phyloP scores from a whole-genome alignment of 2,329 filamentous ascomycete genomes.

The Exophiala aquamarina region DNA sequence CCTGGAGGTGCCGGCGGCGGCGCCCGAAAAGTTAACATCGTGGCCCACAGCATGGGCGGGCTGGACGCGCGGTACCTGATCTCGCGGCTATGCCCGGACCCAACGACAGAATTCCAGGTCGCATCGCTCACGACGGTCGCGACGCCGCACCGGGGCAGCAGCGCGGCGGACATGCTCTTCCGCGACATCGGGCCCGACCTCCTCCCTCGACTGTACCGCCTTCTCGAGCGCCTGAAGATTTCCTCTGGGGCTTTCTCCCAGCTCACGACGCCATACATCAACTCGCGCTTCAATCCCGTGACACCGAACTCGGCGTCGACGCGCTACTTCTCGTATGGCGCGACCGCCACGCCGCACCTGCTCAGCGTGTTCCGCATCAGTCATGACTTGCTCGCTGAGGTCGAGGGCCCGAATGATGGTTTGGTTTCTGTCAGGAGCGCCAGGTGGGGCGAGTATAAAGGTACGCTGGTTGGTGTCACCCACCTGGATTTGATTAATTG shows the following conservation, averaged over 20 bases:
- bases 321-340: constrained; percentile 64
- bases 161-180: constrained; percentile 63
- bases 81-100: constrained; percentile 50
- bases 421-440: constrained; percentile 61
- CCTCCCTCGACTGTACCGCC: constrained; percentile 56
- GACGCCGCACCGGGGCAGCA: constrained; percentile 57
- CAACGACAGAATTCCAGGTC: constrained; percentile 67
- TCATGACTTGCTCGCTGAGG: constrained; percentile 52
- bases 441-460: constrained; percentile 62
- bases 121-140: constrained; percentile 66
- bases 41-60: constrained; percentile 61
- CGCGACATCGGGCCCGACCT: constrained; percentile 55
- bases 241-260: constrained; percentile 63
- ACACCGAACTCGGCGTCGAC: constrained; percentile 57
- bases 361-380: constrained; percentile 59
- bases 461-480: constrained; percentile 62
- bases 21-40: constrained; percentile 63
- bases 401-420: constrained; percentile 63
- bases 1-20: neutral
- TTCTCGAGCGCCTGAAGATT: constrained; percentile 54
- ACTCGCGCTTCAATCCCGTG: constrained; percentile 57
- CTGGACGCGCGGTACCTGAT: constrained; percentile 67
- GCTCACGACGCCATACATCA: constrained; percentile 59
- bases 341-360: constrained; percentile 54
- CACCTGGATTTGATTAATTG: constrained; percentile 67